These are phyloP conservation scores for Chenopodium berlandieri DNA, from an alignment of 148 eudicot species.

Conservation along the genomic window DNA sequence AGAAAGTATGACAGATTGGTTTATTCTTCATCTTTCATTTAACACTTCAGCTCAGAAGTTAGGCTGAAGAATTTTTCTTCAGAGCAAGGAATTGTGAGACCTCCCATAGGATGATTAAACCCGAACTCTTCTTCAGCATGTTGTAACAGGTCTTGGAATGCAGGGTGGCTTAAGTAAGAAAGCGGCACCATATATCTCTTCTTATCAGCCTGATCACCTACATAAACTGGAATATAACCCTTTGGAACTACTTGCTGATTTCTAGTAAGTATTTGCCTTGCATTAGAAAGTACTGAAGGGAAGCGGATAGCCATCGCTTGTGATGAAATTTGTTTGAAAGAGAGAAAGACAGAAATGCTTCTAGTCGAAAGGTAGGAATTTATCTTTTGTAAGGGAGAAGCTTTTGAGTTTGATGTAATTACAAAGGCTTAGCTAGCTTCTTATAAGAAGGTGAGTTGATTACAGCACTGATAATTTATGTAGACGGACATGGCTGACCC, in stretches of 20 bases:
- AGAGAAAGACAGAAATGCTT: background rate
- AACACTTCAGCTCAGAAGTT: constrained; percentile 10
- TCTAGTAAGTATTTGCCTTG: constrained; percentile 10
- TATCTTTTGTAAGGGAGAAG: background rate
- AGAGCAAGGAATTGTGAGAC: constrained; percentile 18
- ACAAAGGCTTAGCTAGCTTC: background rate
- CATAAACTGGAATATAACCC: constrained; percentile 17
- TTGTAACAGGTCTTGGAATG: constrained; percentile 27
- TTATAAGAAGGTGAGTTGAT: too few species aligned
- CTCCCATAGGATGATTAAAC: constrained; percentile 25
- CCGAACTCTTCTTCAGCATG: constrained; percentile 32
- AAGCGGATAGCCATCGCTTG: constrained; percentile 4
- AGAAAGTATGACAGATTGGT: background rate
- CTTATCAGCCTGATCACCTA: constrained; percentile 18
- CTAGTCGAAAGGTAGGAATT: background rate
- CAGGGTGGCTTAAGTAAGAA: constrained; percentile 26
- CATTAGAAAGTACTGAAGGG: constrained; percentile 1
- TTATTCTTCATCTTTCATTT: background rate
- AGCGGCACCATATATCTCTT: constrained; percentile 19
- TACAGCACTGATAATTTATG: too few species aligned
- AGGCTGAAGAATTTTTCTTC: constrained; percentile 11
- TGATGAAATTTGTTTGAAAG: background rate
- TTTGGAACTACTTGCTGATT: constrained; percentile 11
- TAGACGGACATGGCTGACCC: background rate
- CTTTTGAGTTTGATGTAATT: background rate